Base-by-base conservation (phyloP, 352 stramenopile genomes). In the Salisapilia sapeloensis region DNA sequence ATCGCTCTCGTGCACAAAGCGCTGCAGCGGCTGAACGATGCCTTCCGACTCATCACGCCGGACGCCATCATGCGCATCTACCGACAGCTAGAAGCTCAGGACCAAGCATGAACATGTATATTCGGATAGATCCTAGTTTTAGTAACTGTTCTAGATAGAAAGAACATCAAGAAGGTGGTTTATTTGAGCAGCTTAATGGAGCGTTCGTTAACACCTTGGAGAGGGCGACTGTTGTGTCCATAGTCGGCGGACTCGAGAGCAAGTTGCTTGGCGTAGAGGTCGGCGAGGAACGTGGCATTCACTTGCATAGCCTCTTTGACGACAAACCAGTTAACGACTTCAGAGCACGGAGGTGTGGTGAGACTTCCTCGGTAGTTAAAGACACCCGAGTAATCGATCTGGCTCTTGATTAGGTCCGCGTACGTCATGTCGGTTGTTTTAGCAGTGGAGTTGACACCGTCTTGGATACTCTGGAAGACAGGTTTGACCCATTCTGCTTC, bases 51-150 rank as follows among this genome's bases (percentile, higher is more conserved):
- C 32, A 92, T 96, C 30, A 94, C 76, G n/a, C 82, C 84, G 18
- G 82, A 96, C 46, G 82, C 56, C 36, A 89, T 96, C 43, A 71
- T 96, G 57, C 56, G 48, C 12, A 71, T 92, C 19, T 95, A 90
- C 39, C 59, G 76, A 14, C 32, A 54, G 14, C 46, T 81, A 16
- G 47, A 67, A 29, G 52, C 38, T 42, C 32, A 56, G 25, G 12
- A 56, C 12, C 17, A 38, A 53, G n/a, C n/a, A n/a, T n/a, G n/a
- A n/a, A n/a, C n/a, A n/a, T n/a, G n/a, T 7, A 53, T 9, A 14
- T 46, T 27, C 28, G 33, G 39, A 20, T 47, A 5, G 11, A 34
- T 47, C 23, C 40, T 45, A 18, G 11, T 16, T 26, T 46, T 44
- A 4, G 24, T n/a, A 28, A 21, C 36, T 33, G 43, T 40, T n/a